phyloP scores from a whole-genome alignment of 2,329 filamentous ascomycete species.

The Sarocladium kiliense region DNA sequence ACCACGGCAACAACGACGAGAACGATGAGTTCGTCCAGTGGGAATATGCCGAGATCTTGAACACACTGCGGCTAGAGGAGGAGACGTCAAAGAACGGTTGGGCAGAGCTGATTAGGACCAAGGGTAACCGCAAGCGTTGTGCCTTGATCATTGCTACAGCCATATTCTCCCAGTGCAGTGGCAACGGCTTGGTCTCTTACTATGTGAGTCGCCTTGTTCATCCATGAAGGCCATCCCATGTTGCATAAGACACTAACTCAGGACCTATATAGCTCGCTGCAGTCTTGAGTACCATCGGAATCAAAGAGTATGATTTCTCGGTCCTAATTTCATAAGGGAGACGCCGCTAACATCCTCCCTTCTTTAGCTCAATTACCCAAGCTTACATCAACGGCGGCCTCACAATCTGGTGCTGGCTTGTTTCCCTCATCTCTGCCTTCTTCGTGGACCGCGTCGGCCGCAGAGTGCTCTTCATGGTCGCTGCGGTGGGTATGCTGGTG shows the following conservation, averaged over 20 bases:
- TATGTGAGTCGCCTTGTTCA: constrained; percentile 11
- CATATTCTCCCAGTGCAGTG: constrained; percentile 20
- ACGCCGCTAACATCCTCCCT: too few species aligned
- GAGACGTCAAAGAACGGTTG: not conserved
- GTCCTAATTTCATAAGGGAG: too few species aligned
- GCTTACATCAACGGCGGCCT: constrained; percentile 16
- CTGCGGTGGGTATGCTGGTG: constrained; percentile 28
- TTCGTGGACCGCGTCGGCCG: constrained; percentile 32
- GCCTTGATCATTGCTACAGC: constrained; percentile 13
- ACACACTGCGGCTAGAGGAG: constrained; percentile 9
- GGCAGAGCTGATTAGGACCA: constrained; percentile 7
- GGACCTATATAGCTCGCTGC: constrained; percentile 23
- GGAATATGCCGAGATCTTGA: constrained; percentile 15
- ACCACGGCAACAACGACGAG: constrained; percentile 14
- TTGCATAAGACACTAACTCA: not conserved
- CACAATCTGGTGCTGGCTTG: constrained; percentile 20
- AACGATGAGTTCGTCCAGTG: constrained; percentile 12
- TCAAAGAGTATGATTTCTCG: constrained; percentile 16
- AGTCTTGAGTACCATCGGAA: constrained; percentile 29
- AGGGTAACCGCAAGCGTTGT: constrained; percentile 15
- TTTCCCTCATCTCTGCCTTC: constrained; percentile 21
- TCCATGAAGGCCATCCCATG: too few species aligned
- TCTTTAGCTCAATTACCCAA: constrained; percentile 25
- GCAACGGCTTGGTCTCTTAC: constrained; percentile 24
- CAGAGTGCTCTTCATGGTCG: constrained; percentile 30